phyloP scores from a whole-genome alignment of 1,284 basidiomycete species.

The Trichosporon asahii region DNA sequence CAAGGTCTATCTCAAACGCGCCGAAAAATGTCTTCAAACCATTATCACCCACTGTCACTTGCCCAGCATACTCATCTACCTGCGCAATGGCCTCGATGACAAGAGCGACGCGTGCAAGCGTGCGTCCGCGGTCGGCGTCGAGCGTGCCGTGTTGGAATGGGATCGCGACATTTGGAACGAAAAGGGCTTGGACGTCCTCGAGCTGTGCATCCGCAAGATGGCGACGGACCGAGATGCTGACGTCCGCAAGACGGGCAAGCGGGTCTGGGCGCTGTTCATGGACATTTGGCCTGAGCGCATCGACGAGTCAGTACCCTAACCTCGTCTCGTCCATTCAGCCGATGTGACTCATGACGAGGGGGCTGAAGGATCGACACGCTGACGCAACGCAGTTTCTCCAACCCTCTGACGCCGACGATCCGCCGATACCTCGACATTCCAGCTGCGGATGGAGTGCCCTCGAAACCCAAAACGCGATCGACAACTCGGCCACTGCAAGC shows the following conservation, averaged over 20 bases:
- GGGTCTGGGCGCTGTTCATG: slow-evolving; percentile 51
- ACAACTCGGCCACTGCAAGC: slow-evolving; percentile 17
- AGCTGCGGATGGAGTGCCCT: slow-evolving; percentile 23
- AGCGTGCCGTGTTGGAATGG: slow-evolving; percentile 41
- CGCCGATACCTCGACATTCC: slow-evolving; percentile 51
- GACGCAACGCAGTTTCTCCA: slow-evolving; percentile 47
- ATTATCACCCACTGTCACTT: slow-evolving; percentile 53
- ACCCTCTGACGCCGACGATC: slow-evolving; percentile 53
- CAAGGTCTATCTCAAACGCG: slow-evolving; percentile 54
- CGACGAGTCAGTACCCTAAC: slow-evolving; percentile 44
- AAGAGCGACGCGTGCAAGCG: slow-evolving; percentile 49
- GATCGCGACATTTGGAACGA: slow-evolving; percentile 35
- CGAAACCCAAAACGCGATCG: slow-evolving; percentile 19
- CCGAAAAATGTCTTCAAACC: slow-evolving; percentile 52
- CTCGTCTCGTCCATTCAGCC: not conserved
- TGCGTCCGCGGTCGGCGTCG: slow-evolving; percentile 35
- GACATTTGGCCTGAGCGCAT: slow-evolving; percentile 53
- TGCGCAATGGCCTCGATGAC: slow-evolving; percentile 50
- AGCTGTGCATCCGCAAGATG: slow-evolving; percentile 50
- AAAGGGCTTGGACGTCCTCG: slow-evolving; percentile 45
- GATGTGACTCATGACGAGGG: not conserved
- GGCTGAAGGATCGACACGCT: slow-evolving; percentile 10
- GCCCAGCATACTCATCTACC: slow-evolving; percentile 41
- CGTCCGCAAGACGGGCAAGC: slow-evolving; percentile 52
- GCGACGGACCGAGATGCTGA: slow-evolving; percentile 54